Evolutionary conservation across 78 protist genomes (phyloP).

Genomic region (Creolimax fragrantissima): DNA sequence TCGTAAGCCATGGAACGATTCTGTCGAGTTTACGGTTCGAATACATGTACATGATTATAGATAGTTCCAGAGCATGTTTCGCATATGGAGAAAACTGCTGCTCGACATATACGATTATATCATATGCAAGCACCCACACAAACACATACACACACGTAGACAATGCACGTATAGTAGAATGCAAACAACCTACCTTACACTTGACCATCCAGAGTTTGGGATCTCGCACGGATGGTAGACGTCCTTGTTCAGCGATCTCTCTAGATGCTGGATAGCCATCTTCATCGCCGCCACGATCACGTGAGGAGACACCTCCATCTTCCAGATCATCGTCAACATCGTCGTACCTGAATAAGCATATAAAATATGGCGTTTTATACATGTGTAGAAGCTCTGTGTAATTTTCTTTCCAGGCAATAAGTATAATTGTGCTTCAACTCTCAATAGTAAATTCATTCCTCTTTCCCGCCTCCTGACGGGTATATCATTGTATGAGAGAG

Average conservation of each 20-base stretch:
- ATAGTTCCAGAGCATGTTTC: background rate
- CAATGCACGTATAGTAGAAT: background rate
- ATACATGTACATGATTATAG: background rate
- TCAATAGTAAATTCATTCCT: background rate
- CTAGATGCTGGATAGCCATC: background rate
- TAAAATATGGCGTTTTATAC: background rate
- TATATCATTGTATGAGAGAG: background rate
- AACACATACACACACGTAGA: background rate
- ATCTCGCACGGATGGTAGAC: slow-evolving; percentile 21
- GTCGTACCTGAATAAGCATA: background rate
- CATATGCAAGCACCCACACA: background rate
- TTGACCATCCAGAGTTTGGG: slow-evolving; percentile 43
- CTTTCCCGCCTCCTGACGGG: background rate
- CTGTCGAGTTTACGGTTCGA: background rate
- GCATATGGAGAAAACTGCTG: background rate
- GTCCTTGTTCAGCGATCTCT: background rate
- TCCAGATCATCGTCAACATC: background rate
- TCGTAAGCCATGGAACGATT: background rate
- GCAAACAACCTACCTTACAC: slow-evolving; percentile 29
- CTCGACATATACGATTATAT: background rate
- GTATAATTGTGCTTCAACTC: background rate
- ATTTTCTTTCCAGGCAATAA: background rate
- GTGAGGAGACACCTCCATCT: no score
- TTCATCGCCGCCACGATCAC: background rate
- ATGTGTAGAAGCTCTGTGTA: background rate